Base-by-base conservation (phyloP, 73 alveolate species). In the Tetrahymena elliotti region DNA sequence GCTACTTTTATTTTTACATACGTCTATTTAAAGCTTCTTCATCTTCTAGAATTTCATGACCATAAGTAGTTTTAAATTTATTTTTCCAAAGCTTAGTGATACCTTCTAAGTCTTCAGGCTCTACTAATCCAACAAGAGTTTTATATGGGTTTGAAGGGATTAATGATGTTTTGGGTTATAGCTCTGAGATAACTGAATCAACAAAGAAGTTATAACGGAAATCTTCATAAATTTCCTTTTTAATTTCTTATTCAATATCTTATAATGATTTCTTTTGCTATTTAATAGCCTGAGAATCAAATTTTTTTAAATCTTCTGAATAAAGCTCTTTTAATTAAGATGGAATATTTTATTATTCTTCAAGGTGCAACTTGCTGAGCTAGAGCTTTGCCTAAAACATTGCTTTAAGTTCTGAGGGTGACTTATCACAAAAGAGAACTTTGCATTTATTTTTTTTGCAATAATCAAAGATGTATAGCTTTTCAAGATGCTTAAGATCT, bases 1-100 rank as follows among this genome's bases (percentile, higher is more conserved):
- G 88, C n/a, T 68, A 31, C 16, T 68, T 68, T 68, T 68, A 24
- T 11, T 68, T 68, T 68, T 68, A 31, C 88, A 68, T 68, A 68
- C 88, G 88, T 68, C 88, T 84, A 16, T 34, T 22, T 84, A 27
- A 84, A 2, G 54, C 54, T 33, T 35, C 54, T 38, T 94, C 95
- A 34, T 88, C 96, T 92, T 94, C 96, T 20, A 94, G 34, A 41
- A 94, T 94, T 92, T 94, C 68, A 94, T 94, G 96, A 12, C 96
- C 96, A 52, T 94, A 94, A 1, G 93, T 53, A 92, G 94, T 84
- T 84, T 84, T 52, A 35, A 94, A 94, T 88, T 93, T 84, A 35
- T 84, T 47, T 84, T 94, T 94, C 96, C 96, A 94, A 83, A 83
- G 93, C 35, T 94, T 84, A 4, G 93, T 94, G 10, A 94, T 84